phyloP scores from a whole-genome alignment of 768 basidiomycete genomes.

The Pleurotus sapidus region DNA sequence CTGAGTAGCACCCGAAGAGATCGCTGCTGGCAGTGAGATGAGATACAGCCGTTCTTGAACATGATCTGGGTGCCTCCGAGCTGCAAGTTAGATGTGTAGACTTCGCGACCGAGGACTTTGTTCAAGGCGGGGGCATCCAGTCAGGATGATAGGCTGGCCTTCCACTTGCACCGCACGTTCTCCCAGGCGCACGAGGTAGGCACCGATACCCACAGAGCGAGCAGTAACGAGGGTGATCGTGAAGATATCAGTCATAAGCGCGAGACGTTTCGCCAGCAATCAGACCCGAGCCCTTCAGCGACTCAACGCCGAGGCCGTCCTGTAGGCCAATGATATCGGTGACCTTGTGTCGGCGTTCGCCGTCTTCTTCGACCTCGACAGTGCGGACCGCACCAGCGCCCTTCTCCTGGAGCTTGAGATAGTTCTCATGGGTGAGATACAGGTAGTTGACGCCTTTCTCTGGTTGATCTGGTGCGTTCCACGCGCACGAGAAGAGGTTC shows the following conservation, averaged over 20 bases:
- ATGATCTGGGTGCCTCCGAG: slow-evolving; percentile 99
- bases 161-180: slow-evolving; percentile 98
- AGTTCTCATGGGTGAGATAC: slow-evolving; percentile 92
- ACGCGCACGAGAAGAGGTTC: slow-evolving; percentile 85
- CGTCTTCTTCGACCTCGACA: slow-evolving; percentile 79
- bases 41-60: slow-evolving; percentile 99
- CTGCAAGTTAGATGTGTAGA: slow-evolving; percentile 97
- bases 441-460: slow-evolving; percentile 97
- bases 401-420: slow-evolving; percentile 86
- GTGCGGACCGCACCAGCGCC: slow-evolving; percentile 76
- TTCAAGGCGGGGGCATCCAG: slow-evolving; percentile 95
- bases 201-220: slow-evolving; percentile 98
- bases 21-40: slow-evolving; percentile 95
- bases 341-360: slow-evolving; percentile 90
- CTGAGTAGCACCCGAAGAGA: slow-evolving; percentile 89
- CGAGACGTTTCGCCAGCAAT: slow-evolving; percentile 98
- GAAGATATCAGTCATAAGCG: slow-evolving; percentile 99
- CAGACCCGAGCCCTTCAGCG: slow-evolving; percentile 91
- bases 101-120: slow-evolving; percentile 98
- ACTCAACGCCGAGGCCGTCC: slow-evolving; percentile 96
- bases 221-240: slow-evolving; percentile 99
- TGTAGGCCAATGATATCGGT: slow-evolving; percentile 97
- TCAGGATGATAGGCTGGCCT: slow-evolving; percentile 98
- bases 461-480: slow-evolving; percentile 77
- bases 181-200: slow-evolving; percentile 96